These are phyloP conservation scores for Boehmeria nivea DNA, from an alignment of 306 rosid genomes.

Conservation along the genomic window DNA sequence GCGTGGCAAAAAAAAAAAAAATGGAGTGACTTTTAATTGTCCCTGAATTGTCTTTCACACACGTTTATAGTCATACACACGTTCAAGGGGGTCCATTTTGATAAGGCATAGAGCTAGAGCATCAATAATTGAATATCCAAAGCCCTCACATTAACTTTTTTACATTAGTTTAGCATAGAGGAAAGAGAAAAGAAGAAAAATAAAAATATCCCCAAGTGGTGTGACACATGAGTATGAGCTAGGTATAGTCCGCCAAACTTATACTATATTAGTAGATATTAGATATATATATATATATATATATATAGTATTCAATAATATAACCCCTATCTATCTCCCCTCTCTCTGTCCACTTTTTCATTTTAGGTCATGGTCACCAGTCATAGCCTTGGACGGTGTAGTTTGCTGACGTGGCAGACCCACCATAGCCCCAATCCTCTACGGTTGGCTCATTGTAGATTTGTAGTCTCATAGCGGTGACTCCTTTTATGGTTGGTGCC, in stretches of 20 bases:
- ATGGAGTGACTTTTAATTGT: too few species aligned
- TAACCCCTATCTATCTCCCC: too few species aligned
- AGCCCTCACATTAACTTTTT: background rate
- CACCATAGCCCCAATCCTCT: background rate
- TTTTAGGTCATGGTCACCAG: constrained; percentile 15
- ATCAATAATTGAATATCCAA: background rate
- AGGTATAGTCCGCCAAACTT: background rate
- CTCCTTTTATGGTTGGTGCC: too few species aligned
- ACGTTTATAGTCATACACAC: too few species aligned
- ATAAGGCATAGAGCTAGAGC: background rate
- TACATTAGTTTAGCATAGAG: background rate
- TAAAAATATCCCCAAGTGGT: too few species aligned
- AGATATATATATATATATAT: too few species aligned
- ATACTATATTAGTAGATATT: background rate
- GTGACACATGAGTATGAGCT: too few species aligned
- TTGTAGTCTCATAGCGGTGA: too few species aligned
- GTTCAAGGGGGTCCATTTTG: background rate
- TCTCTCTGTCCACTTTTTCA: constrained; percentile 22
- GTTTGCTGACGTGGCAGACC: constrained; percentile 35
- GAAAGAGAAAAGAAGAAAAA: background rate
- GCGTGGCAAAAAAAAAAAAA: too few species aligned
- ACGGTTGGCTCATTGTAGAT: background rate
- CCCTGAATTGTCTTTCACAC: too few species aligned
- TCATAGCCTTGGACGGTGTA: constrained; percentile 20
- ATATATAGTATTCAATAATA: background rate